A percentile compares a stretch with the other conserved stretches of the same genome.
Conservation (phyloP, 768 basidiomycete genomes). For the Lentinula guzmanii region DNA sequence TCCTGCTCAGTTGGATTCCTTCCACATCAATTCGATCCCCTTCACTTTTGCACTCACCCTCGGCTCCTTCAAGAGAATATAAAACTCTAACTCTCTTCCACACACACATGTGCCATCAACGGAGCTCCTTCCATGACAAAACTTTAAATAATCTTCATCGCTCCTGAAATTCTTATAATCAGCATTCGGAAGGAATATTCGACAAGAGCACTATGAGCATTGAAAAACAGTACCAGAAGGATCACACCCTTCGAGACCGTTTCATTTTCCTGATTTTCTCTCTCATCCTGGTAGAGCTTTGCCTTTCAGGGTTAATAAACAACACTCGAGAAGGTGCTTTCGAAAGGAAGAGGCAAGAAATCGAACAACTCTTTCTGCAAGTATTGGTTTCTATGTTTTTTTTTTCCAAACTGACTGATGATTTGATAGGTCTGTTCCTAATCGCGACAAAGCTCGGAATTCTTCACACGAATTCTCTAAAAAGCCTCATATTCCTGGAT, state of each 20-base stretch:
- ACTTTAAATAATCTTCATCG: not conserved
- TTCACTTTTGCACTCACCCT: no score
- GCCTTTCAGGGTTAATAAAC: not conserved
- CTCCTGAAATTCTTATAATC: no score
- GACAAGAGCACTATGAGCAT: not conserved
- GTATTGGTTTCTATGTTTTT: not conserved
- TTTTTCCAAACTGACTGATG: not conserved
- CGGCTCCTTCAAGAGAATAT: no score
- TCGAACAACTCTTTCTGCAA: not conserved
- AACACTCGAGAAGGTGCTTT: not conserved
- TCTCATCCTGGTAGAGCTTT: not conserved
- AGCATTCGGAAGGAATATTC: not conserved
- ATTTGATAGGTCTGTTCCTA: constrained; percentile 44
- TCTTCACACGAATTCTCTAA: constrained; percentile 57
- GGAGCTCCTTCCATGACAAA: not conserved
- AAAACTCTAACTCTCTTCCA: no score
- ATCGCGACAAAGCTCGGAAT: constrained; percentile 47
- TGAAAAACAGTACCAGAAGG: not conserved
- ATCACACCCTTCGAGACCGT: not conserved
- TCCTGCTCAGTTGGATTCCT: no score
- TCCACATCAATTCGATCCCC: no score
- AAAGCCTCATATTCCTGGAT: constrained; percentile 70
- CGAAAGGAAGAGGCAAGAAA: not conserved
- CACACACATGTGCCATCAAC: not conserved
- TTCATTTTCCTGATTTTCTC: not conserved